Percentiles rank a stretch among this genome's conserved stretches.
These are phyloP conservation scores for Kwoniella shivajii DNA, from an alignment of 1,284 basidiomycete genomes.

Conservation along the genomic window DNA sequence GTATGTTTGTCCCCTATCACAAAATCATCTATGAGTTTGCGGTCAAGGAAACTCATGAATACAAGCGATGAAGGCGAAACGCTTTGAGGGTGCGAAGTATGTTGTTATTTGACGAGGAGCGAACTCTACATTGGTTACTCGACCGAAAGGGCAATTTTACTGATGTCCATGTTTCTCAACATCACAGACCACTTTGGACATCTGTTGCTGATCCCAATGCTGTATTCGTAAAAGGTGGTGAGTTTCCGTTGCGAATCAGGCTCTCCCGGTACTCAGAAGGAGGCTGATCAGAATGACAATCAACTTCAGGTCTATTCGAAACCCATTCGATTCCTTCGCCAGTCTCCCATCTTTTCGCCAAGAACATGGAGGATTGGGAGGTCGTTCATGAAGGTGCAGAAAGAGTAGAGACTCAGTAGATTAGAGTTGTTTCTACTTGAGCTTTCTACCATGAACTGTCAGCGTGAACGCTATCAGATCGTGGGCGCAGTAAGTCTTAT, in stretches of 20 bases:
- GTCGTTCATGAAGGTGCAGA: conserved; percentile 17
- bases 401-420: conserved; percentile 13
- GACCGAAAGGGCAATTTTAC: no score
- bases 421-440: not conserved
- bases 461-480: no score
- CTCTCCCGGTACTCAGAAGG: not conserved
- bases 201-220: conserved; percentile 6
- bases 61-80: no score
- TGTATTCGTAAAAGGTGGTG: conserved; percentile 21
- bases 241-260: not conserved
- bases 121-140: no score
- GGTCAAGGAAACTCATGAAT: no score
- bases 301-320: conserved; percentile 21
- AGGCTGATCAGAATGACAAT: not conserved
- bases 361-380: conserved; percentile 32
- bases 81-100: no score
- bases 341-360: conserved; percentile 19
- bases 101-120: no score
- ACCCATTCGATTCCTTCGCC: conserved; percentile 16
- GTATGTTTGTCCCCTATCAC: conserved; percentile 11
- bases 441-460: not conserved
- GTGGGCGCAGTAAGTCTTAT: no score
- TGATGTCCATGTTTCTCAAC: no score
- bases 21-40: no score
- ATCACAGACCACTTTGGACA: conserved; percentile 20